These are phyloP conservation scores for Aaosphaeria arxii DNA, from an alignment of 2,329 filamentous ascomycete genomes.

Conservation along the genomic window DNA sequence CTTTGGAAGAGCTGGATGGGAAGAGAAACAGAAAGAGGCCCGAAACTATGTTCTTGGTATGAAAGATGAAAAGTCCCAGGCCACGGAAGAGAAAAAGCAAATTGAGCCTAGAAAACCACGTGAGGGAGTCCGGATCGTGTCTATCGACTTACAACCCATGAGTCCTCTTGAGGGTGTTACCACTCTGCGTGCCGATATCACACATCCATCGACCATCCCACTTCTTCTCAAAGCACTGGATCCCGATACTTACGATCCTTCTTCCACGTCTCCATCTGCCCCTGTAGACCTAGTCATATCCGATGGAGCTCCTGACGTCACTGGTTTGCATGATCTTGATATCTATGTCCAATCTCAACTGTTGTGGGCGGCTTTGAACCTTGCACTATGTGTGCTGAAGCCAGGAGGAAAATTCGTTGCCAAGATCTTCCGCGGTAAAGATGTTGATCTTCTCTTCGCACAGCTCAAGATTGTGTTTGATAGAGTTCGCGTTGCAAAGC, in stretches of 20 bases:
- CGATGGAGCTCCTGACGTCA: slow-evolving; percentile 94
- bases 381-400: slow-evolving; percentile 86
- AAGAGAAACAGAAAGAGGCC: slow-evolving; percentile 73
- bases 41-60: slow-evolving; percentile 56
- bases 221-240: slow-evolving; percentile 83
- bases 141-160: slow-evolving; percentile 95
- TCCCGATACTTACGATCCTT: slow-evolving; percentile 52
- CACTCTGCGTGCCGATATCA: slow-evolving; percentile 92
- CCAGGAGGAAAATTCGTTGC: slow-evolving; percentile 96
- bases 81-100: slow-evolving; percentile 12
- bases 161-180: slow-evolving; percentile 88
- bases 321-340: slow-evolving; percentile 92
- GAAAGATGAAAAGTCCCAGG: slow-evolving; percentile 4
- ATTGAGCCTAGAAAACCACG: slow-evolving; percentile 16
- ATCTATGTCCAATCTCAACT: slow-evolving; percentile 98
- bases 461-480: slow-evolving; percentile 91
- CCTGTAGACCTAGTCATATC: slow-evolving; percentile 92
- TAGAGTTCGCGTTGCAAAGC: slow-evolving; percentile 86
- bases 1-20: slow-evolving; percentile 82
- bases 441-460: slow-evolving; percentile 93
- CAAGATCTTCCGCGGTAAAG: slow-evolving; percentile 93
- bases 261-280: slow-evolving; percentile 55
- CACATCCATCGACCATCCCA: slow-evolving; percentile 91
- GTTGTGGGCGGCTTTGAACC: slow-evolving; percentile 88
- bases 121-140: slow-evolving; percentile 75